phyloP scores from a whole-genome alignment of 441 rosid species.

The Theobroma grandiflorum region DNA sequence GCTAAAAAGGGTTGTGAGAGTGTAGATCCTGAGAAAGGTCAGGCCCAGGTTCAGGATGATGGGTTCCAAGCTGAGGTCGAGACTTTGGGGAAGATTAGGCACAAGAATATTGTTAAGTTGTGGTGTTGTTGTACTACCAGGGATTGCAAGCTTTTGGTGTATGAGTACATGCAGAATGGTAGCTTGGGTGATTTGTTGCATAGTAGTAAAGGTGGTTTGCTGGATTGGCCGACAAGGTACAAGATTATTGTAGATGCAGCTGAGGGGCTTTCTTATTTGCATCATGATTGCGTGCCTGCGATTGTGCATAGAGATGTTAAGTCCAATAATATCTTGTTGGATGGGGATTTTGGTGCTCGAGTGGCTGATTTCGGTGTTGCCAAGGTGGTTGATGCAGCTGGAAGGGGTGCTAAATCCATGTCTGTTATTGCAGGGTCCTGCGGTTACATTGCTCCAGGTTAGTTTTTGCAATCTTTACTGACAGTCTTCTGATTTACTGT shows the following conservation, averaged over 20 bases:
- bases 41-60: constrained; percentile 57
- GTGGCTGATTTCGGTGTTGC: constrained; percentile 98
- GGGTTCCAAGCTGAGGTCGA: constrained; percentile 87
- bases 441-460: constrained; percentile 99
- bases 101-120: constrained; percentile 93
- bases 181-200: constrained; percentile 96
- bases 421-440: constrained; percentile 99
- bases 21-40: constrained; percentile 73
- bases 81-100: constrained; percentile 95
- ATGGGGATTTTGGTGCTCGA: constrained; percentile 81
- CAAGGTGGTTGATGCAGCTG: constrained; percentile 74
- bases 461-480: constrained; percentile 26
- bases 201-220: constrained; percentile 76
- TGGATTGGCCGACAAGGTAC: constrained; percentile 87
- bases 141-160: constrained; percentile 92
- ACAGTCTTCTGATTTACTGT: not conserved
- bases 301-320: constrained; percentile 98
- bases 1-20: constrained; percentile 50
- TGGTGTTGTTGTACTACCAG: constrained; percentile 91
- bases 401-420: constrained; percentile 84
- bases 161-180: constrained; percentile 95
- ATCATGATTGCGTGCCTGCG: constrained; percentile 92
- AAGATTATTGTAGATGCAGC: constrained; percentile 87
- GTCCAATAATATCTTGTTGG: constrained; percentile 90
- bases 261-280: constrained; percentile 93